Conservation (phyloP, 2,329 filamentous ascomycete species). For the Aspergillus brasiliensis region DNA sequence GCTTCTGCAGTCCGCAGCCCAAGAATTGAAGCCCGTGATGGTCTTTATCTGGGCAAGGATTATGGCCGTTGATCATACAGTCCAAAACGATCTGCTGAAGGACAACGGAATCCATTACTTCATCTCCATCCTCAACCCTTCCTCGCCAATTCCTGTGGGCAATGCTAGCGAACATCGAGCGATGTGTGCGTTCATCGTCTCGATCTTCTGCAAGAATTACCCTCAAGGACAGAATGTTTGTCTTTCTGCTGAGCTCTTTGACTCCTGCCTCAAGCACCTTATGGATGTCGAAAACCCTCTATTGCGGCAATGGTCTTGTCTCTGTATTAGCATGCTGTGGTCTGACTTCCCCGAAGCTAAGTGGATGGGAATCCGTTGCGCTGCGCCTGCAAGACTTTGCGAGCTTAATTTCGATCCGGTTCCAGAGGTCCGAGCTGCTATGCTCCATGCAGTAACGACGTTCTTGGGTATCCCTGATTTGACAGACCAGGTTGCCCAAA, state of each 20-base stretch:
- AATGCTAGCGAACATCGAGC: slow-evolving; percentile 94
- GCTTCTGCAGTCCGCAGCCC: slow-evolving; percentile 88
- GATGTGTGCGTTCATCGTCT: slow-evolving; percentile 97
- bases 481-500: slow-evolving; percentile 85
- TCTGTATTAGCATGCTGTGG: slow-evolving; percentile 96
- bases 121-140: slow-evolving; percentile 84
- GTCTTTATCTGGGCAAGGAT: slow-evolving; percentile 99
- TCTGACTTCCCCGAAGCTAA: slow-evolving; percentile 88
- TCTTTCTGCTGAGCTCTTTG: slow-evolving; percentile 86
- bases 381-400: slow-evolving; percentile 78
- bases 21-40: slow-evolving; percentile 97
- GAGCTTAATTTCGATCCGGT: slow-evolving; percentile 81
- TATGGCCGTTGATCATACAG: slow-evolving; percentile 89
- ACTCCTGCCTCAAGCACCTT: slow-evolving; percentile 80
- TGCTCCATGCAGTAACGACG: slow-evolving; percentile 89
- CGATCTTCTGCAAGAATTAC: slow-evolving; percentile 95
- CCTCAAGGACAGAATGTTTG: slow-evolving; percentile 89
- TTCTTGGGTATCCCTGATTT: slow-evolving; percentile 93
- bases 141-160: slow-evolving; percentile 77
- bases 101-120: slow-evolving; percentile 98
- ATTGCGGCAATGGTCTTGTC: slow-evolving; percentile 89
- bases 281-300: slow-evolving; percentile 84
- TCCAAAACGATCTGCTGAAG: slow-evolving; percentile 90
- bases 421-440: slow-evolving; percentile 89
- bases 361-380: slow-evolving; percentile 89